These are phyloP conservation scores for Colletotrichum tropicale DNA, from an alignment of 2,329 filamentous ascomycete species.

Conservation along the genomic window DNA sequence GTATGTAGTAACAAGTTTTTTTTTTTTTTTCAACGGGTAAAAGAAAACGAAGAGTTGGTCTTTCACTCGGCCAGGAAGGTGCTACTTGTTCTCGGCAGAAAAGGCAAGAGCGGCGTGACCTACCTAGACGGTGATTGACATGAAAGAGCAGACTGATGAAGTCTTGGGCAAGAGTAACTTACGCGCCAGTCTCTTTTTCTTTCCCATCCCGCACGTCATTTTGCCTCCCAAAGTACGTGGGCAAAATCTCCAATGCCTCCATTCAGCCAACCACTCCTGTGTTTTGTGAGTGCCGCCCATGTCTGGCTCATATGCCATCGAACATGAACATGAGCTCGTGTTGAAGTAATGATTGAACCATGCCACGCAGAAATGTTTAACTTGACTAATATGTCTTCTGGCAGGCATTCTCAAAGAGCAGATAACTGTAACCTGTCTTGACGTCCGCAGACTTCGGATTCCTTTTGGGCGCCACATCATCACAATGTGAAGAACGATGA, in stretches of 20 bases:
- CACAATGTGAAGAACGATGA: not conserved
- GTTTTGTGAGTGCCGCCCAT: not conserved
- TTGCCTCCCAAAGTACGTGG: not conserved
- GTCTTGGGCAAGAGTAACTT: not conserved
- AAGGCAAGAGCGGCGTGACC: not conserved
- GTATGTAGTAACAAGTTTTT: not conserved
- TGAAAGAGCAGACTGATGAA: not conserved
- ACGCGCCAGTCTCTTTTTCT: not conserved
- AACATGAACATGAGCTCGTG: not conserved
- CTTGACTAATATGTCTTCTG: not conserved
- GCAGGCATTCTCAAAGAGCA: not conserved
- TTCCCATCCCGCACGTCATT: not conserved
- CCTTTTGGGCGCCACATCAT: not conserved
- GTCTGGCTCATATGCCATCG: not conserved
- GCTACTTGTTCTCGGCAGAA: not conserved
- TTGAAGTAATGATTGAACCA: not conserved
- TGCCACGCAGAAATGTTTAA: not conserved
- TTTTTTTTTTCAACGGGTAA: not conserved
- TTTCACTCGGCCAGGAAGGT: not conserved
- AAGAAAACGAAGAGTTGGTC: not conserved
- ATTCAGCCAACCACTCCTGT: not conserved
- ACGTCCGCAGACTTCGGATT: not conserved
- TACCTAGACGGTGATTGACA: not conserved
- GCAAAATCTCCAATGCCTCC: not conserved
- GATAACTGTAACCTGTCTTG: not conserved